Evolutionary conservation across 2,329 filamentous ascomycete species (phyloP), one percentile per base, ranked within the genome.

Genomic region (Calonectria fujianensis): DNA sequence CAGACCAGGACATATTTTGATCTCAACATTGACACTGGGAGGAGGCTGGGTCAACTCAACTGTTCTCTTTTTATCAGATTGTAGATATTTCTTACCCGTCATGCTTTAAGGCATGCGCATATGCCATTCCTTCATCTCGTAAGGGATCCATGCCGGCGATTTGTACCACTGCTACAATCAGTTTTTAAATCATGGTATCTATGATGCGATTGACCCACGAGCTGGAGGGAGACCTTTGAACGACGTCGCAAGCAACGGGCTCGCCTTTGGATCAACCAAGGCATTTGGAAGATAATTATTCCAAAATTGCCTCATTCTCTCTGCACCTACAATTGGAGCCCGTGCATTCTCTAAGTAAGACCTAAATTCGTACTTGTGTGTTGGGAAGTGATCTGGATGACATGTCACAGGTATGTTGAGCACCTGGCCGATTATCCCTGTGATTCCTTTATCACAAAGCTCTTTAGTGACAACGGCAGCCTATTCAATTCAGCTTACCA

Each of bases 391-490:
- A 20, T 70, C 59, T 41, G 72, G 72, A 18, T 74, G 72, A 16
- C 72, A 74, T 7, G 72, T 74, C 4, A 74, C 72, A 3, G 72
- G 72, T 35, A 74, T 74, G 18, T 74, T 74, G 27, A 74, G 72
- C 4, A 74, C 31, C 27, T 74, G 72, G 1, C 72, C 72, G 13
- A 74, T 63, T 10, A 74, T 63, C 1, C 72, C 72, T 1, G 50
- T 48, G 18, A 51, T 41, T 3, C 61, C 61, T 37, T 67, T 24
- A 13, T 74, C 51, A 13, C 51, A 31, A 8, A 41, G 31, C 8
- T 35, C 45, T 32, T 67, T 32, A 14, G 72, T n/a, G 10, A 74
- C 10, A 10, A 24, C 72, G 1, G 72, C 61, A 29, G 11, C 27
- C 72, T 74, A n/a, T 51, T 35, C 8, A 7, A 24, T 5, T 52